These are phyloP conservation scores for Cynanchum wilfordii DNA, from an alignment of 257 asterid species.

Conservation along the genomic window DNA sequence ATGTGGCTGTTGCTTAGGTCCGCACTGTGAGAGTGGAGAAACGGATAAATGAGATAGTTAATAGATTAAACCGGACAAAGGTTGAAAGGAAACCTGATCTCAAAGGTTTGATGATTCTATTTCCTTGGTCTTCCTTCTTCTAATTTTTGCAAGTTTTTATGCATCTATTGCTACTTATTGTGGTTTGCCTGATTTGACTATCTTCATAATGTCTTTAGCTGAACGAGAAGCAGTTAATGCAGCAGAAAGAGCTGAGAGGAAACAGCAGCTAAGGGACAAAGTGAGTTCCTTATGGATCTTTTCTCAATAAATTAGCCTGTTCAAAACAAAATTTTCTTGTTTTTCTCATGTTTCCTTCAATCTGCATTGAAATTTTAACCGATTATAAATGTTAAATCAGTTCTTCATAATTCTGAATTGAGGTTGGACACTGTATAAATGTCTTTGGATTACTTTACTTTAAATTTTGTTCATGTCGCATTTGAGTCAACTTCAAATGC, in stretches of 20 bases:
- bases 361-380: not conserved
- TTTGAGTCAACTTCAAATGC: too few species aligned
- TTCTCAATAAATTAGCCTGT: not conserved
- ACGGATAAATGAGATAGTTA: constrained; percentile 84
- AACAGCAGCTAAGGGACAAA: constrained; percentile 76
- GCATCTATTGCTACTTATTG: not conserved
- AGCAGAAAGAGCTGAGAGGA: constrained; percentile 89
- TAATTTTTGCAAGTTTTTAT: not conserved
- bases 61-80: constrained; percentile 89
- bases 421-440: too few species aligned
- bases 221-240: constrained; percentile 88
- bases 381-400: not conserved
- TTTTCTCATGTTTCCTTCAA: not conserved
- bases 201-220: constrained; percentile 41
- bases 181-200: constrained; percentile 1
- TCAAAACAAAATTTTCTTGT: not conserved
- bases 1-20: constrained; percentile 41
- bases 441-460: too few species aligned
- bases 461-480: too few species aligned
- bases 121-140: not conserved
- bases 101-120: constrained; percentile 46
- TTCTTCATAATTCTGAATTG: not conserved
- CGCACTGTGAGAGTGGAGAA: constrained; percentile 87
- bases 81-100: constrained; percentile 90
- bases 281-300: constrained; percentile 38